Base-by-base conservation (phyloP, 2,329 filamentous ascomycete genomes). In the Fusarium sp. region DNA sequence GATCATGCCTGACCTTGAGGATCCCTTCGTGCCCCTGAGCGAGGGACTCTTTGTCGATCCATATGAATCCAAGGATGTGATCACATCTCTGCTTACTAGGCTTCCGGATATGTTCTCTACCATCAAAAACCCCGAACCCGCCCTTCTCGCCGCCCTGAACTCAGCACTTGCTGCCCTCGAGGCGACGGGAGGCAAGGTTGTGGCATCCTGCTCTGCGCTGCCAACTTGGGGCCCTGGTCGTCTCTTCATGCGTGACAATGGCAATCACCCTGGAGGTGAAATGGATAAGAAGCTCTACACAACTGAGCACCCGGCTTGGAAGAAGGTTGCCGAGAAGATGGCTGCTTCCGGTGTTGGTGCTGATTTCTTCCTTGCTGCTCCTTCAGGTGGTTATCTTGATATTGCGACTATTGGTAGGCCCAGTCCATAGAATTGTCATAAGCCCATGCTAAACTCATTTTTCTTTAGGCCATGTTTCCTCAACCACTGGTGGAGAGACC, bases 1-100 rank as follows among this genome's bases (percentile, higher is more conserved):
- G 86, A 95, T 99, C 56, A 97, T 99, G 94, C 93, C 96, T 7
- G 96, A 99, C 79, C 89, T 99, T 54, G 95, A 98, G 78, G 96
- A 99, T 75, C 96, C 96, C 0, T 99, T 99, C 80, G 91, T 98
- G 22, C 95, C 96, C 6, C 86, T 99, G 24, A 94, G 93, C 71
- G 93, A 97, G 65, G 95, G 95, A 22, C 87, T 99, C 15, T 98
- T 98, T 81, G 95, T 98, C 22, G 95, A 99, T 81, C 95, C 96
- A 4, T 91, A 95, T 76, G 94, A 97, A 81, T 96, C 94, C 50
- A 95, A 92, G 86, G 86, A 91, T 30, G 91, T 97, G 78, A 97
- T 99, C 78, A 93, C 91, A 7, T 92, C 92, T n/a, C 88, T 99
- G n/a, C 87, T 99, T 56, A 91, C 89, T 18, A 90, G 92, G 73